These are phyloP conservation scores for Brassica nigra DNA, from an alignment of 345 rosid species.

Conservation along the genomic window DNA sequence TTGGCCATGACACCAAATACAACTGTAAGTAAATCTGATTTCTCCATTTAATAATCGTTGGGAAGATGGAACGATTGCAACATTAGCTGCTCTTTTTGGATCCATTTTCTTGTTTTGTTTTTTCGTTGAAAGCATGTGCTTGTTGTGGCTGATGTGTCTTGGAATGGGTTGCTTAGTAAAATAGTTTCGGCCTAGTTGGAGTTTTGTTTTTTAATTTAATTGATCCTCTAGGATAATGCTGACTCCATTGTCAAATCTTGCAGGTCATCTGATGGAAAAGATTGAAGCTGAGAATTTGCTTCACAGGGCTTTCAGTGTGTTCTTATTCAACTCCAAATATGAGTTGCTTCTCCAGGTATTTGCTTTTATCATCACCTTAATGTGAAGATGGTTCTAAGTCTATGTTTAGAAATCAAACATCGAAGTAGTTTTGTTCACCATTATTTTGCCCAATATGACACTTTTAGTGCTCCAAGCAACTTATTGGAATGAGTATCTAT, in stretches of 20 bases:
- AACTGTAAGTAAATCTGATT: not conserved
- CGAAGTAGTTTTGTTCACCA: not conserved
- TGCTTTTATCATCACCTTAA: not conserved
- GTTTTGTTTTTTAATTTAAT: too few relatives aligned
- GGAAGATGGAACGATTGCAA: too few relatives aligned
- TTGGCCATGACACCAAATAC: too few relatives aligned
- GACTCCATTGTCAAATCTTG: not conserved
- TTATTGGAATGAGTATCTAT: too few relatives aligned
- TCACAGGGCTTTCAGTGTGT: constrained; percentile 97
- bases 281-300: constrained; percentile 70
- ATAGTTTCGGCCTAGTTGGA: too few relatives aligned
- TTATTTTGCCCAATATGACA: not conserved
- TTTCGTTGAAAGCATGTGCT: too few relatives aligned
- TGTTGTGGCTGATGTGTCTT: not conserved
- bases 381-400: not conserved
- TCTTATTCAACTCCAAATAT: constrained; percentile 83
- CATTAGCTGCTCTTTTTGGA: too few relatives aligned
- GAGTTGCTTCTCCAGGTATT: constrained; percentile 94
- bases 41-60: not conserved
- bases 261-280: constrained; percentile 98
- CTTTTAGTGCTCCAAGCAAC: not conserved
- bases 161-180: too few relatives aligned
- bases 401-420: not conserved
- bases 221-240: not conserved
- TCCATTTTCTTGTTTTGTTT: too few relatives aligned